Conservation (phyloP, 345 rosid species). For the Eucalyptus caleyi region DNA sequence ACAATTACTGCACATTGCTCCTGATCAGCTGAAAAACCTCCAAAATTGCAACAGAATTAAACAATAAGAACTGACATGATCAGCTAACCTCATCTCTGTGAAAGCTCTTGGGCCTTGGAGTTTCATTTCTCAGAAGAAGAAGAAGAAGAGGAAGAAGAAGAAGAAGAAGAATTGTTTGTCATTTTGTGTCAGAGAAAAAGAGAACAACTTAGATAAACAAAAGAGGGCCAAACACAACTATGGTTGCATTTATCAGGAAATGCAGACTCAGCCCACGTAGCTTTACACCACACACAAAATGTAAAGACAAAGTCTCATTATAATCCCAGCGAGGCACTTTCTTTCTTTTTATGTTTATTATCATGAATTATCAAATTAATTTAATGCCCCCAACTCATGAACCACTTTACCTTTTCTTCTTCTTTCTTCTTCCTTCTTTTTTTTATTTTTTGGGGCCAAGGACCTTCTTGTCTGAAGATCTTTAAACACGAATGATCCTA, state of each 20-base stretch:
- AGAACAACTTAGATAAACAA: not conserved
- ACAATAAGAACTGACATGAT: not conserved
- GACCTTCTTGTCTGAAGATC: not conserved
- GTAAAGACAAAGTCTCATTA: conserved; percentile 1
- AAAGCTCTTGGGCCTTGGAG: not conserved
- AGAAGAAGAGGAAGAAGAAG: not conserved
- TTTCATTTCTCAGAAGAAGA: not conserved
- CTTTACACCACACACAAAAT: not conserved
- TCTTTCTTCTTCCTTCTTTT: not conserved
- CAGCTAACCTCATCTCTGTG: not conserved
- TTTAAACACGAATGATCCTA: not conserved
- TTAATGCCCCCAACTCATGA: not conserved
- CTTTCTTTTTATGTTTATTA: not conserved
- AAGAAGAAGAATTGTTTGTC: not conserved
- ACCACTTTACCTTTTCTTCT: not conserved
- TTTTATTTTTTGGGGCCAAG: not conserved
- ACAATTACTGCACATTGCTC: not conserved
- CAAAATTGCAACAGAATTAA: not conserved
- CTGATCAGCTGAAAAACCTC: not conserved
- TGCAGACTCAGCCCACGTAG: not conserved
- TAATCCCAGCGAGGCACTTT: not conserved
- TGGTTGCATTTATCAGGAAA: not conserved
- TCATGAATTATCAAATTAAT: not conserved
- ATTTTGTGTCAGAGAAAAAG: not conserved
- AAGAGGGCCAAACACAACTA: not conserved